phyloP scores from a whole-genome alignment of 345 rosid genomes.

The Zanthoxylum bungeanum region DNA sequence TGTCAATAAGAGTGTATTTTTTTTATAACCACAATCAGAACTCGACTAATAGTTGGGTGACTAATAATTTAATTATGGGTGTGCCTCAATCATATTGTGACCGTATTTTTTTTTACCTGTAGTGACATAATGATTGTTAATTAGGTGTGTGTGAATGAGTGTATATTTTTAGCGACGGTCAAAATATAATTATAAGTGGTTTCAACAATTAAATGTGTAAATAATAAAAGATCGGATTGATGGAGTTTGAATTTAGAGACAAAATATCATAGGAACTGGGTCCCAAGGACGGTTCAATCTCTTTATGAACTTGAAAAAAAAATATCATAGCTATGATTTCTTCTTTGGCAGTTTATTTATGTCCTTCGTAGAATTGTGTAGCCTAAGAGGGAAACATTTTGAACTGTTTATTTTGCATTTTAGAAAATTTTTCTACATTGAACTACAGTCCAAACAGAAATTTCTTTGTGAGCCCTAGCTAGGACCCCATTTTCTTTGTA shows the following conservation, averaged over 20 bases:
- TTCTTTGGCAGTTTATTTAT: constrained; percentile 16
- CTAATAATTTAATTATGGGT: too few species aligned
- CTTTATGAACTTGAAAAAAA: background rate
- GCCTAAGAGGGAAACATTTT: constrained; percentile 33
- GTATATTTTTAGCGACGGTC: too few species aligned
- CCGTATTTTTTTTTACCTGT: too few species aligned
- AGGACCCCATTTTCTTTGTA: constrained; percentile 21
- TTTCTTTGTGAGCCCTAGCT: constrained; percentile 10
- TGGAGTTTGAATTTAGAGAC: constrained; percentile 8
- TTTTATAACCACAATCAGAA: too few species aligned
- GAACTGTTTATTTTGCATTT: constrained; percentile 25
- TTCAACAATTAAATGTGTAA: background rate
- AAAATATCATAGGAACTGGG: constrained; percentile 13
- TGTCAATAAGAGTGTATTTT: too few species aligned
- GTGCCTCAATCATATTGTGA: too few species aligned
- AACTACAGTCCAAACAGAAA: constrained; percentile 11
- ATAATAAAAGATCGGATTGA: background rate
- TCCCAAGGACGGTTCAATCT: constrained; percentile 14
- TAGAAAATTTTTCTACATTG: constrained; percentile 27
- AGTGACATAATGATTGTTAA: too few species aligned
- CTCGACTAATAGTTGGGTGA: too few species aligned
- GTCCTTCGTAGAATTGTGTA: constrained; percentile 29
- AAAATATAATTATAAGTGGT: too few species aligned
- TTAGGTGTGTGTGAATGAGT: too few species aligned
- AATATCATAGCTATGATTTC: constrained; percentile 6